Base-by-base conservation (phyloP, 164 flowering plant genomes). In the Sedum album region DNA sequence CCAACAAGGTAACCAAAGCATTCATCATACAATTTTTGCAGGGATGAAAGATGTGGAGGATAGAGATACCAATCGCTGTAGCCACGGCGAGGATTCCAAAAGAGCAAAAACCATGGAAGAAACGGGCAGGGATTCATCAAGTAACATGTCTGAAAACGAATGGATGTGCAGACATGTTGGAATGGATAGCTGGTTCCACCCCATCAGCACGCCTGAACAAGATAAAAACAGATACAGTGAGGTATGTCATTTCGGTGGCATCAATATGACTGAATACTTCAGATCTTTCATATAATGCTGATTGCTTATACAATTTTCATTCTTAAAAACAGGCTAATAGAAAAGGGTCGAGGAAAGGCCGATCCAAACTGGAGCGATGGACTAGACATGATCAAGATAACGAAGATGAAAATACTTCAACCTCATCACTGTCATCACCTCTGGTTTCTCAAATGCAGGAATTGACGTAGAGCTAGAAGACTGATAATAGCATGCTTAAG, bases 91-190 rank as follows among this genome's bases (percentile, higher is more conserved):
- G 42, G 7, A 10, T 5, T 57, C 33, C 33, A 57, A 57, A 28
- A 33, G 62, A 57, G 33, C 31, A 5, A 57, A 57, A 26, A 14
- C 11, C 17, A 9, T 55, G 31, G 31, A 28, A 9, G 62, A 57
- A 15, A 2, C 33, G 5, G 7, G 33, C 62, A 28, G 15, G 18
- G 35, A 57, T 5, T 21, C 62, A 28, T 11, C 33, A 1, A 57
- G 60, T 28, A 28, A 57, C 31, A 28, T 57, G 33, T 57, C 62
- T 13, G 35, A 28, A 13, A 57, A 57, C 20, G 62, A 57, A 14
- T 28, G 62, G 62, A 57, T 57, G 62, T 57, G 62, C 62, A 57
- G 33, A 57, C 31, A 57, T 28, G 62, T 57, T 4, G 62, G 62
- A 13, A 28, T 14, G 62, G 33, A 57, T 26, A 57, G 62, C 33